Base-by-base conservation (phyloP, 805 yeast species). In the Cyberlindnera bimundalis region DNA sequence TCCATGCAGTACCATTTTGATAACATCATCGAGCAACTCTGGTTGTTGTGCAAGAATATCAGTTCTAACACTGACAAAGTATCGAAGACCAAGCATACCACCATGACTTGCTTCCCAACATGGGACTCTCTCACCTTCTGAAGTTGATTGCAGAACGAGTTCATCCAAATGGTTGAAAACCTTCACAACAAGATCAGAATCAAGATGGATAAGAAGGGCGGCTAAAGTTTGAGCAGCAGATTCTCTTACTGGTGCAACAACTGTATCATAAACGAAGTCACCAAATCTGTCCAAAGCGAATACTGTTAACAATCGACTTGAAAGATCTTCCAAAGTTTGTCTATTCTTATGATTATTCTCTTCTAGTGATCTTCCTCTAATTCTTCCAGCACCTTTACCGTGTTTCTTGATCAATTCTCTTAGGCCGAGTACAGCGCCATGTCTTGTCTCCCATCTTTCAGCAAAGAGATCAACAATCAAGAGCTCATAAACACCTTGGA, bases 91-190 rank as follows among this genome's bases (percentile, higher is more conserved):
- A 11, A 93, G 74, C 81, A 93, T 80, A 35, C 98, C 99, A 52
- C 98, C 99, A 68, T 93, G 99, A 44, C 93, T 85, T 3, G 96
- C 98, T 59, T 95, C 97, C 99, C 99, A 93, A 40, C 89, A 74
- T 4, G 83, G 78, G 14, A 66, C 56, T 32, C 72, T 66, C 20
- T 60, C 39, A 51, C 59, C 30, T 43, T 37, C 38, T 4, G 41
- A 12, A 5, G 66, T 55, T 31, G 73, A 70, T 59, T 91, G 97
- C 35, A 83, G 62, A 1, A 90, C 88, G 37, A 93, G 66, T 31
- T 76, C 72, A 37, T 79, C 75, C 43, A 93, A 69, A 15, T 81
- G 79, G 10, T 68, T 56, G 57, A 89, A 91, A 0, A 87, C 78
- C 35, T 73, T 70, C 8, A 78, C 53, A 6, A 85, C 81, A 2